phyloP scores from a whole-genome alignment of 2,329 filamentous ascomycete species.

The Aspergillus sp. region DNA sequence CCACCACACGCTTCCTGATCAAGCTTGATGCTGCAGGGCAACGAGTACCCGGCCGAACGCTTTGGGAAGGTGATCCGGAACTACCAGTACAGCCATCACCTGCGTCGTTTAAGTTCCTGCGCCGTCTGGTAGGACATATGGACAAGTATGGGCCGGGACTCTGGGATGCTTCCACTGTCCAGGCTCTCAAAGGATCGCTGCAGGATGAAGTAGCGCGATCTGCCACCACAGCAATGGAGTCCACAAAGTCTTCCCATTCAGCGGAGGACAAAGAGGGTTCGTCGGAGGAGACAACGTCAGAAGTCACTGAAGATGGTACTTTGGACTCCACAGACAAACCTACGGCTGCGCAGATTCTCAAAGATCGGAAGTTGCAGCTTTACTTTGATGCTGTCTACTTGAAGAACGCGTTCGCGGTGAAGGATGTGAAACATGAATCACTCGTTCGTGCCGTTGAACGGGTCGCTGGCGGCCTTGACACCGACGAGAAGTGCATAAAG shows the following conservation, averaged over 20 bases:
- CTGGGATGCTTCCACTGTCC: constrained; percentile 72
- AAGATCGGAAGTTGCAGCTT: constrained; percentile 37
- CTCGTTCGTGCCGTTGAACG: constrained; percentile 51
- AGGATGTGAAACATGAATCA: constrained; percentile 7
- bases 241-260: constrained; percentile 13
- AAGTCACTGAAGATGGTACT: constrained; percentile 2
- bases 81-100: constrained; percentile 79
- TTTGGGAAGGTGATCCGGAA: constrained; percentile 79
- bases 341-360: constrained; percentile 13
- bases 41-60: constrained; percentile 58
- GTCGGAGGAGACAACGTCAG: neutral
- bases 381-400: constrained; percentile 39
- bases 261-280: neutral
- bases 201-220: constrained; percentile 45
- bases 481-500: constrained; percentile 51
- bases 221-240: constrained; percentile 22
- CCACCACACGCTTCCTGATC: constrained; percentile 44
- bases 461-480: constrained; percentile 47
- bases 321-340: neutral
- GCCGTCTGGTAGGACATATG: constrained; percentile 66
- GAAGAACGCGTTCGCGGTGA: constrained; percentile 23
- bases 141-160: constrained; percentile 69
- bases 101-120: constrained; percentile 69
- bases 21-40: constrained; percentile 49
- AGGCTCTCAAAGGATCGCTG: constrained; percentile 60